A percentile compares a stretch with the other conserved stretches of the same genome.
Evolutionary conservation across 768 basidiomycete genomes (phyloP).

Genomic region (Mycena albidolilacea): DNA sequence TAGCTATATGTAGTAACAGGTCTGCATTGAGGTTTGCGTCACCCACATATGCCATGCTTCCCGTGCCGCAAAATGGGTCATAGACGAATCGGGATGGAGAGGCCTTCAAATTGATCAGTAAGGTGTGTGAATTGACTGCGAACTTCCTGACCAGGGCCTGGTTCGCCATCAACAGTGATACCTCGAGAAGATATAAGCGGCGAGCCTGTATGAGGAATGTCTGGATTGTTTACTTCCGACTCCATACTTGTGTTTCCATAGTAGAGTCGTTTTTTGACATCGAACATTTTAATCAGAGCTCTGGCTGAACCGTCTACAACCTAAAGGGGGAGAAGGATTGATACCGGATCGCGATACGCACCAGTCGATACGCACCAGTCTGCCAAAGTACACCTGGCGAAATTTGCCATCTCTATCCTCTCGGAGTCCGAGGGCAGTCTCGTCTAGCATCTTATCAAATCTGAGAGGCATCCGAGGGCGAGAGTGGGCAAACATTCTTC

Average conservation of each 20-base stretch:
- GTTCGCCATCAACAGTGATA: constrained; percentile 96
- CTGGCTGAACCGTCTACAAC: constrained; percentile 65
- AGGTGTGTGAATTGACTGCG: neutral
- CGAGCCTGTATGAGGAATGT: neutral
- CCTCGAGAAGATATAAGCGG: constrained; percentile 41
- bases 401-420: constrained; percentile 79
- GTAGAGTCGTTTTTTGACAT: constrained; percentile 91
- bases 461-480: constrained; percentile 41
- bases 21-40: constrained; percentile 3
- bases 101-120: constrained; percentile 64
- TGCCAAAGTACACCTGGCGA: constrained; percentile 84
- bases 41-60: constrained; percentile 90
- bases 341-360: neutral
- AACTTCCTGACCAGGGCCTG: constrained; percentile 83
- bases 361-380: constrained; percentile 73
- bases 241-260: constrained; percentile 99
- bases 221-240: constrained; percentile 65
- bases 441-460: constrained; percentile 54
- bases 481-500: constrained; percentile 83
- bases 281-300: constrained; percentile 77
- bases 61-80: constrained; percentile 96
- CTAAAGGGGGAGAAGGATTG: constrained; percentile 8
- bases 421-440: constrained; percentile 61
- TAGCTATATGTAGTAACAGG: constrained; percentile 12
- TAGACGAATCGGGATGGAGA: constrained; percentile 92